These are phyloP conservation scores for Magnaporthales sp. DNA, from an alignment of 2,329 filamentous ascomycete genomes.

Conservation along the genomic window DNA sequence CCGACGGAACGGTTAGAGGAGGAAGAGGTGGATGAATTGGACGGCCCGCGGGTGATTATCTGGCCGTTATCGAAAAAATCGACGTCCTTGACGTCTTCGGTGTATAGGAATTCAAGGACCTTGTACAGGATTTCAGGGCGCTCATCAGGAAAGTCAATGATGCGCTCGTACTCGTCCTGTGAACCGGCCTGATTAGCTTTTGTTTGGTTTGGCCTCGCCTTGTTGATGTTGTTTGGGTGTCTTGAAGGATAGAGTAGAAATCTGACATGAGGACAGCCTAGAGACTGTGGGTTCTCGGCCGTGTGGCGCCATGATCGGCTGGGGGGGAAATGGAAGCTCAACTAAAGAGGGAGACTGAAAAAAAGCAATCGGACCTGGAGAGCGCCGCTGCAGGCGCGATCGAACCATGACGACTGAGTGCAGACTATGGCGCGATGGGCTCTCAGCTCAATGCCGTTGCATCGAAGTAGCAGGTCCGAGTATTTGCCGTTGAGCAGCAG, in stretches of 20 bases:
- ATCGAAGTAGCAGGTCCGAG: constrained; percentile 24
- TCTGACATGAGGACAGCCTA: not conserved
- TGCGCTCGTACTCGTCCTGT: constrained; percentile 4
- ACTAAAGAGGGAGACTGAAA: not conserved
- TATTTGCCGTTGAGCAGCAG: constrained; percentile 13
- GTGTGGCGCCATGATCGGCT: not conserved
- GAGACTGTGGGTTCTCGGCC: not conserved
- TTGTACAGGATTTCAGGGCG: constrained; percentile 16
- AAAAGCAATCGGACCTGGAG: constrained; percentile 18
- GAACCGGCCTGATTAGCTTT: not conserved
- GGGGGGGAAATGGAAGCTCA: not conserved
- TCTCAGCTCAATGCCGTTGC: constrained; percentile 19
- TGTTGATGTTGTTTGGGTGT: not conserved
- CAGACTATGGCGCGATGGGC: constrained; percentile 26
- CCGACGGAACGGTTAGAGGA: not conserved
- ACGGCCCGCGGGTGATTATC: not conserved
- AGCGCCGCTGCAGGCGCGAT: constrained; percentile 14
- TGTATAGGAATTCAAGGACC: constrained; percentile 23
- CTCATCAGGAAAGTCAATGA: constrained; percentile 20
- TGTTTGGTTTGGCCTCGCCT: not conserved
- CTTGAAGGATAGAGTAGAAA: not conserved
- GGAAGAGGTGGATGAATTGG: not conserved
- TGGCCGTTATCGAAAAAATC: constrained; percentile 2
- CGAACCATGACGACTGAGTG: constrained; percentile 24
- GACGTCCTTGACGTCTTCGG: constrained; percentile 8